Evolutionary conservation across 441 rosid genomes (phyloP).

Genomic region (Brassica balearica): DNA sequence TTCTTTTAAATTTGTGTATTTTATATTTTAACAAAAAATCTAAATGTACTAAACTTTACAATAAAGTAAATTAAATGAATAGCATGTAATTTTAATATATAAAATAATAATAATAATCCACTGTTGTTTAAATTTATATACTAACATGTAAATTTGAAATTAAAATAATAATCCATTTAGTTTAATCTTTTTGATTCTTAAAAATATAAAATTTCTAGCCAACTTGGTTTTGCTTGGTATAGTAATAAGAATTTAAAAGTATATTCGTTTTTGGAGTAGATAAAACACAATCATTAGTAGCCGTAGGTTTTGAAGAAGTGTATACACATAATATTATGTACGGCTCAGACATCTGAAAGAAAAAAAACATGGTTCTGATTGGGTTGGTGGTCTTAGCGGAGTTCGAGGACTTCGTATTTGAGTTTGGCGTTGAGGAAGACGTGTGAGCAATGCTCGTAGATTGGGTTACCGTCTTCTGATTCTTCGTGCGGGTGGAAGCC

Average conservation of each 20-base stretch:
- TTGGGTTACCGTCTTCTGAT: slow-evolving; percentile 72
- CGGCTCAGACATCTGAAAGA: neutral
- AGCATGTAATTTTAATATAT: neutral
- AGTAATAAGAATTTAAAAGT: too few species aligned
- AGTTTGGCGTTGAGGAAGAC: slow-evolving; percentile 77
- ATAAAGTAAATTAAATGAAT: too few species aligned
- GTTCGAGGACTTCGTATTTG: slow-evolving; percentile 80
- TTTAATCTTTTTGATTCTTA: too few species aligned
- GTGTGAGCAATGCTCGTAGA: slow-evolving; percentile 96
- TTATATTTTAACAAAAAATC: neutral
- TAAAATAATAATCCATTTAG: too few species aligned
- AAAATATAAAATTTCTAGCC: too few species aligned
- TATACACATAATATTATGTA: neutral
- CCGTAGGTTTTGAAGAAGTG: neutral
- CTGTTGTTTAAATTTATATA: too few species aligned
- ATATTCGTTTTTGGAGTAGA: too few species aligned
- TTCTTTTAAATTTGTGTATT: neutral
- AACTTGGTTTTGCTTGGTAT: too few species aligned
- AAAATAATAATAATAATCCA: too few species aligned
- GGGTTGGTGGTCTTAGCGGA: slow-evolving; percentile 53
- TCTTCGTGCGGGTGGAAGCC: slow-evolving; percentile 99
- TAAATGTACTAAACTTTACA: too few species aligned
- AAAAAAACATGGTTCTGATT: neutral
- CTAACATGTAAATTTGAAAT: too few species aligned
- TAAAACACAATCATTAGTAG: neutral